Percentiles rank a stretch among this genome's conserved stretches.
phyloP scores from a whole-genome alignment of 2,329 filamentous ascomycete genomes.

The Metarhizium robertsii region DNA sequence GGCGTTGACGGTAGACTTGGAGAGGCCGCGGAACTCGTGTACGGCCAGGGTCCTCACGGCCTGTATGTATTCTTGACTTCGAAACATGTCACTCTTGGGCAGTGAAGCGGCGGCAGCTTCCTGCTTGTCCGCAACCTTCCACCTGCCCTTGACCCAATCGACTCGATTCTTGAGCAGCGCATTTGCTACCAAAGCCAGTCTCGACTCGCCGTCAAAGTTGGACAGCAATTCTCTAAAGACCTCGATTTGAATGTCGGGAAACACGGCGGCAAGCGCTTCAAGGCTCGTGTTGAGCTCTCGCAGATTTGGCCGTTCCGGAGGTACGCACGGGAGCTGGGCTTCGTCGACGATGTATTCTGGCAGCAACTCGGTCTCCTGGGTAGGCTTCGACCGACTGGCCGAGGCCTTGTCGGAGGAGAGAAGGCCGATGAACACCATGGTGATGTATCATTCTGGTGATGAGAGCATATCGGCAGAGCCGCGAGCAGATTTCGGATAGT shows the following conservation, averaged over 20 bases:
- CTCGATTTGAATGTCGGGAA: slow-evolving; percentile 72
- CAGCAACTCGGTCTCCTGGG: slow-evolving; percentile 18
- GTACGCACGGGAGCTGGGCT: slow-evolving; percentile 38
- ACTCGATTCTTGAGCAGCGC: slow-evolving; percentile 63
- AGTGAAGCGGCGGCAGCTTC: slow-evolving; percentile 28
- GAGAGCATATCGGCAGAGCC: neutral
- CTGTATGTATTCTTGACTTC: slow-evolving; percentile 55
- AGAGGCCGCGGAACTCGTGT: slow-evolving; percentile 67
- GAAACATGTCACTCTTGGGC: slow-evolving; percentile 55
- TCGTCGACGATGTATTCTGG: slow-evolving; percentile 47
- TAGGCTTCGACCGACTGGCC: slow-evolving; percentile 20
- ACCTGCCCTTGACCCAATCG: slow-evolving; percentile 62
- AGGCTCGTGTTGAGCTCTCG: slow-evolving; percentile 62
- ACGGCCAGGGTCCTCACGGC: slow-evolving; percentile 60
- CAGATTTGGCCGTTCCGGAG: slow-evolving; percentile 50
- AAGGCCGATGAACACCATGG: slow-evolving; percentile 41
- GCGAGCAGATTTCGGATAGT: neutral
- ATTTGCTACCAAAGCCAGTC: slow-evolving; percentile 69
- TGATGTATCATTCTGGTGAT: slow-evolving; percentile 26
- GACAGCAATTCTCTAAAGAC: slow-evolving; percentile 75
- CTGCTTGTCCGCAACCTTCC: slow-evolving; percentile 36
- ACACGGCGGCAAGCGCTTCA: slow-evolving; percentile 59
- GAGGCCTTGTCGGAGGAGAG: slow-evolving; percentile 32
- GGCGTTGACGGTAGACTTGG: slow-evolving; percentile 64
- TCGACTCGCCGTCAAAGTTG: slow-evolving; percentile 66